These are phyloP conservation scores for Benincasa hispida DNA, from an alignment of 306 rosid species.

Conservation along the genomic window DNA sequence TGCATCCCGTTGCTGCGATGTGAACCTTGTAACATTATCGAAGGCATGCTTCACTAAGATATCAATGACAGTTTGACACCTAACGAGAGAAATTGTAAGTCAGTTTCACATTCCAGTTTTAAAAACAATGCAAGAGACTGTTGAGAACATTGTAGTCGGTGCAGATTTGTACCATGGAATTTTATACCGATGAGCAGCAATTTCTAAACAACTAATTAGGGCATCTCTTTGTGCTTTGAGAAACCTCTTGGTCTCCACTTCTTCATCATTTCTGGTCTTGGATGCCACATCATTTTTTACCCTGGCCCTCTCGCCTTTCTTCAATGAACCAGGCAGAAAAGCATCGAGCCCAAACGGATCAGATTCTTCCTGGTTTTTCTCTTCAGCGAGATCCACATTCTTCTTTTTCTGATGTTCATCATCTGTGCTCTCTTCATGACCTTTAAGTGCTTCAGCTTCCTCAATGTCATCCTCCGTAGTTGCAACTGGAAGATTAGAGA, in stretches of 20 bases:
- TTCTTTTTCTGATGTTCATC: constrained; percentile 21
- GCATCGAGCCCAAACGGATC: constrained; percentile 96
- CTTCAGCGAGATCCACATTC: constrained; percentile 14
- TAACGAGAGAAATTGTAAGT: constrained; percentile 16
- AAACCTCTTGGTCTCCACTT: constrained; percentile 52
- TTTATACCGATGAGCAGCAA: constrained; percentile 77
- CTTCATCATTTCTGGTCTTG: constrained; percentile 35
- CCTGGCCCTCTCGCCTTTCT: constrained; percentile 44
- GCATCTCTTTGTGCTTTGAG: constrained; percentile 70
- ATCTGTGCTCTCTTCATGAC: constrained; percentile 15
- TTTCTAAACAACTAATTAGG: constrained; percentile 67
- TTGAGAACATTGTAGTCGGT: neutral
- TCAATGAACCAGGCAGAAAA: constrained; percentile 40
- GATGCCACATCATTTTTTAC: constrained; percentile 38
- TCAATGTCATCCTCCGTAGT: constrained; percentile 60
- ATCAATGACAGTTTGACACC: constrained; percentile 97
- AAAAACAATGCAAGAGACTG: neutral
- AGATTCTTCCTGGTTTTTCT: constrained; percentile 28
- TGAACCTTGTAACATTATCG: constrained; percentile 68
- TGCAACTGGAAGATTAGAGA: constrained; percentile 68
- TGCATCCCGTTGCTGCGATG: constrained; percentile 68
- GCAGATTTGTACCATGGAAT: constrained; percentile 47
- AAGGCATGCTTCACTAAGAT: constrained; percentile 78
- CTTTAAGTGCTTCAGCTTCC: constrained; percentile 52
- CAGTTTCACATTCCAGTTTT: neutral